Conservation (phyloP, 495 filamentous ascomycete genomes). For the Wilcoxina mikolae region DNA sequence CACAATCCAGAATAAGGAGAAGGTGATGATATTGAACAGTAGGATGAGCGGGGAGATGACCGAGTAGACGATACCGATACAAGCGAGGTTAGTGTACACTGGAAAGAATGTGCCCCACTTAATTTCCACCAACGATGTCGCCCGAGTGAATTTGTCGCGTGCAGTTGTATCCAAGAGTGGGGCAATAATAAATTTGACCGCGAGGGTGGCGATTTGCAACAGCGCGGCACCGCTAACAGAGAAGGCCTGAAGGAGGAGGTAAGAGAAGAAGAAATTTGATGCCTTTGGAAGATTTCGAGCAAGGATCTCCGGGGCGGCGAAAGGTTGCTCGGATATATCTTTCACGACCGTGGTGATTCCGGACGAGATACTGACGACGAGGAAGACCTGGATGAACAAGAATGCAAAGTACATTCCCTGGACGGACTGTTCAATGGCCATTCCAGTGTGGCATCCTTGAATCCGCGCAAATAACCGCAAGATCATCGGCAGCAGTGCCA, state of each 20-base stretch:
- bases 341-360: constrained; percentile 56
- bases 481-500: constrained; percentile 65
- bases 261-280: constrained; percentile 94
- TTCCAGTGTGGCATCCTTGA: constrained; percentile 73
- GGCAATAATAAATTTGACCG: constrained; percentile 67
- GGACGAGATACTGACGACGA: constrained; percentile 80
- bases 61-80: constrained; percentile 84
- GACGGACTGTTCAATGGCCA: constrained; percentile 61
- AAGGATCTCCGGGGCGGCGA: constrained; percentile 51
- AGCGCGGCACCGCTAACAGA: constrained; percentile 79
- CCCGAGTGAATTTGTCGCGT: constrained; percentile 73
- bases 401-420: constrained; percentile 92
- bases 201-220: constrained; percentile 62
- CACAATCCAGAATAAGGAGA: constrained; percentile 86
- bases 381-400: constrained; percentile 86
- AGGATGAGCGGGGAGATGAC: constrained; percentile 82
- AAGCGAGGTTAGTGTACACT: constrained; percentile 87
- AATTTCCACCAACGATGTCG: constrained; percentile 61
- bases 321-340: constrained; percentile 42
- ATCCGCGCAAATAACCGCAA: constrained; percentile 56
- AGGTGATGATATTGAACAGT: constrained; percentile 87
- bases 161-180: constrained; percentile 74
- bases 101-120: constrained; percentile 92
- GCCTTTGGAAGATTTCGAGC: constrained; percentile 74
- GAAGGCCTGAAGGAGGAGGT: constrained; percentile 89